A percentile compares a stretch with the other conserved stretches of the same genome.
These are phyloP conservation scores for Borovskyia barvae DNA, from an alignment of 208 protist genomes.

Conservation along the genomic window DNA sequence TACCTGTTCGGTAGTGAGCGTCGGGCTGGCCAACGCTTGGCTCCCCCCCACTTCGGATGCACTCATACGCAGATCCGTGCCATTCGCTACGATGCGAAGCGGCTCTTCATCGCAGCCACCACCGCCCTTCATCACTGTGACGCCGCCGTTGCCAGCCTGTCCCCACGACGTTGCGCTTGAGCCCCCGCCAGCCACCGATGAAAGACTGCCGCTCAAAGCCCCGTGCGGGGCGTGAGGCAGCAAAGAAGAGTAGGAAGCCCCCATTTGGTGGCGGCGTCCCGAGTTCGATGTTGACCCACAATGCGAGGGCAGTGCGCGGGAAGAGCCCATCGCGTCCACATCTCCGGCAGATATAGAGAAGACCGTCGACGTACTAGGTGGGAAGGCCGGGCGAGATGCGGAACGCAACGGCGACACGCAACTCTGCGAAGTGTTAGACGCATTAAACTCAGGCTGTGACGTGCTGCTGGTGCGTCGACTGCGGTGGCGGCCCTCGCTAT, in stretches of 20 bases:
- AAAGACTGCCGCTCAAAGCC: neutral
- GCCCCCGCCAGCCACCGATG: neutral
- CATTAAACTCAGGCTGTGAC: conserved; percentile 24
- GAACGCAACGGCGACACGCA: conserved; percentile 23
- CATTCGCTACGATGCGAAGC: too few species aligned
- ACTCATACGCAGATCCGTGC: too few species aligned
- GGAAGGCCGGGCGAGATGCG: conserved; percentile 18
- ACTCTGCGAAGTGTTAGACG: conserved; percentile 17
- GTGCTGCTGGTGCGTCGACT: conserved; percentile 27
- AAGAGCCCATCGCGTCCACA: conserved; percentile 9
- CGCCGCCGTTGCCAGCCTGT: too few species aligned
- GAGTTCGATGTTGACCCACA: conserved; percentile 13
- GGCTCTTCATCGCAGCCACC: too few species aligned
- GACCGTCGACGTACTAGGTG: conserved; percentile 14
- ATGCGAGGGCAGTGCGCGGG: conserved; percentile 12
- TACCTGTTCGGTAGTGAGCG: too few species aligned
- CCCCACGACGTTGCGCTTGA: too few species aligned
- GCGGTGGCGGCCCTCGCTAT: conserved; percentile 4
- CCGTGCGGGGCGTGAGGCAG: neutral
- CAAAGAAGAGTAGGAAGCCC: neutral
- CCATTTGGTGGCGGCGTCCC: conserved; percentile 10
- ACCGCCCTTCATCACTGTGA: too few species aligned
- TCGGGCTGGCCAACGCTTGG: too few species aligned
- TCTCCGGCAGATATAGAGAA: conserved; percentile 24
- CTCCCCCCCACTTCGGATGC: too few species aligned